Evolutionary conservation across 768 basidiomycete genomes (phyloP).

Genomic region (Collybia nuda): DNA sequence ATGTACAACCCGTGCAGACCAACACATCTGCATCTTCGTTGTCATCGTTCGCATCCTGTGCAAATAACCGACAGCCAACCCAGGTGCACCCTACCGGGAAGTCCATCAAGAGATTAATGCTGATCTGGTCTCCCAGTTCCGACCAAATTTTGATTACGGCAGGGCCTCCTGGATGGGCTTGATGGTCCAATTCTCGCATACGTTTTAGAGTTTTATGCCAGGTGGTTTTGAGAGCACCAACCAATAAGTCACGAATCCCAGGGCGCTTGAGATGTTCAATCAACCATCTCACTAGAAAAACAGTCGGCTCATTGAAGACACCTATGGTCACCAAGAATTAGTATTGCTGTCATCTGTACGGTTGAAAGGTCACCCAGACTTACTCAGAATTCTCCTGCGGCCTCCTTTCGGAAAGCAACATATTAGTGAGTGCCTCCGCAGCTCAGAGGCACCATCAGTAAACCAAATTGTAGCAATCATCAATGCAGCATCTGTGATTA

Average conservation of each 20-base stretch:
- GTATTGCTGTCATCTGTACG: too few relatives aligned
- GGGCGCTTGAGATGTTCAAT: not conserved
- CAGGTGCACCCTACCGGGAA: not conserved
- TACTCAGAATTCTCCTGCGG: too few relatives aligned
- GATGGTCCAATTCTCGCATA: not conserved
- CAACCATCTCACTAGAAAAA: not conserved
- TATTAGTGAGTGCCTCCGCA: too few relatives aligned
- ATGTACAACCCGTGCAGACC: not conserved
- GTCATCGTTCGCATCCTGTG: not conserved
- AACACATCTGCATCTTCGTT: not conserved
- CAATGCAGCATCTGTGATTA: constrained; percentile 1
- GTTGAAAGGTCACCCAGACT: too few relatives aligned
- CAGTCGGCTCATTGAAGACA: not conserved
- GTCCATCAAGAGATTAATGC: not conserved
- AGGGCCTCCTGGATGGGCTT: not conserved
- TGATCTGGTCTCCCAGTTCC: not conserved
- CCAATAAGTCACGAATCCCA: not conserved
- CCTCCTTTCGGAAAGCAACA: too few relatives aligned
- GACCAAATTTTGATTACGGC: not conserved
- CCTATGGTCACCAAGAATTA: too few relatives aligned
- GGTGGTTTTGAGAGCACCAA: not conserved
- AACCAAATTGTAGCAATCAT: not conserved
- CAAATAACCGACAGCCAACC: not conserved
- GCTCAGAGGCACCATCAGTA: not conserved
- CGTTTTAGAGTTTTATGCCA: not conserved